phyloP scores from a whole-genome alignment of 805 yeast species.

The Candida insectorum region DNA sequence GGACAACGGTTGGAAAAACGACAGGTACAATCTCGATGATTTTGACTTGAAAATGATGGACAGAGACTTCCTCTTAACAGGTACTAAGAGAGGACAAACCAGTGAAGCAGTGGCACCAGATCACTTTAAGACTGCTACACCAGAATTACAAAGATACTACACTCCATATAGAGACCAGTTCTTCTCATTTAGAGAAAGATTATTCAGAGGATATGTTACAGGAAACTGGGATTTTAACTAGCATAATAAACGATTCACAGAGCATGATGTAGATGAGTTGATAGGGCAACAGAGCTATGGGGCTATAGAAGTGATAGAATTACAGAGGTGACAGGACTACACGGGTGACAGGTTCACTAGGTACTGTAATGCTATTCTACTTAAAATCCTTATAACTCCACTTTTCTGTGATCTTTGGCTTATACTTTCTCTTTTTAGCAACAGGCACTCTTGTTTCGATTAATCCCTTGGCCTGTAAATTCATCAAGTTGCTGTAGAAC shows the following conservation, averaged over 20 bases:
- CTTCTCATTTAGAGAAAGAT: slow-evolving; percentile 45
- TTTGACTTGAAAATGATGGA: slow-evolving; percentile 54
- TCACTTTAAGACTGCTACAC: slow-evolving; percentile 57
- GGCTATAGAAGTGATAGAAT: too few species aligned
- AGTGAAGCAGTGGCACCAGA: slow-evolving; percentile 71
- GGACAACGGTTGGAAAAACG: slow-evolving; percentile 49
- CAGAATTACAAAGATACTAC: slow-evolving; percentile 37
- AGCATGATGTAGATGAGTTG: neutral
- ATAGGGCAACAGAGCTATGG: slow-evolving; percentile 3
- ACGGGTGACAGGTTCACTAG: too few species aligned
- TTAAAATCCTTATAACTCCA: slow-evolving; percentile 91
- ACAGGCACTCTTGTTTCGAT: slow-evolving; percentile 80
- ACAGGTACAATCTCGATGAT: slow-evolving; percentile 40
- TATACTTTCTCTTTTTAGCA: slow-evolving; percentile 61
- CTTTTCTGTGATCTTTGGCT: slow-evolving; percentile 80
- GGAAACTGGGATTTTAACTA: slow-evolving; percentile 40
- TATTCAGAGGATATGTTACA: slow-evolving; percentile 43
- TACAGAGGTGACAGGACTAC: slow-evolving; percentile 8
- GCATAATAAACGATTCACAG: neutral
- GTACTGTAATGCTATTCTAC: too few species aligned
- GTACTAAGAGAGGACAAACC: slow-evolving; percentile 65
- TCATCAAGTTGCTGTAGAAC: slow-evolving; percentile 75
- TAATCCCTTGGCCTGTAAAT: slow-evolving; percentile 79
- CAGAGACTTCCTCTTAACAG: slow-evolving; percentile 76
- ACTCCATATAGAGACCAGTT: slow-evolving; percentile 46